Percentiles rank a stretch among this genome's conserved stretches.
phyloP scores from a whole-genome alignment of 2,329 filamentous ascomycete genomes.

The Talaromyces sp. region DNA sequence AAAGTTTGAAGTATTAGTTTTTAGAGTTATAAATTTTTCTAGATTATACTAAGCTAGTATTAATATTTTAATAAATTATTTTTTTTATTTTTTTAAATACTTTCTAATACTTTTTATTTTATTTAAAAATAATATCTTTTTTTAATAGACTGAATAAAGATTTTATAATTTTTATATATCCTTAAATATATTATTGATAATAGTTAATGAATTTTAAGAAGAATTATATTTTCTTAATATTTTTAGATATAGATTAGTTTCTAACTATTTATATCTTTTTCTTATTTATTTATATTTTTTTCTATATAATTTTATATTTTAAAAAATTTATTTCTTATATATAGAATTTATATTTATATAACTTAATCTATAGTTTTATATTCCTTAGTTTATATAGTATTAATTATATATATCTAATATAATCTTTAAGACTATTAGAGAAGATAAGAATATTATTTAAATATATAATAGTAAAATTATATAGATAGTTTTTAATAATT shows the following conservation, averaged over 20 bases:
- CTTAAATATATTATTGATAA: background rate
- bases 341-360: background rate
- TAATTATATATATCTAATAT: too few relatives aligned
- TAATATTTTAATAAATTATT: background rate
- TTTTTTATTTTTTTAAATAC: too few relatives aligned
- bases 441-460: too few relatives aligned
- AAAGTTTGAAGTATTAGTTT: conserved; percentile 1
- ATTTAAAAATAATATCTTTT: background rate
- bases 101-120: background rate
- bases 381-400: background rate
- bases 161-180: background rate
- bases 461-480: conserved; percentile 7
- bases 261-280: background rate
- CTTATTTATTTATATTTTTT: background rate
- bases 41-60: background rate
- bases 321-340: conserved; percentile 3
- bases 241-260: background rate
- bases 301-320: background rate
- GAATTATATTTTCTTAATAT: background rate
- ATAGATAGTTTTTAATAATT: conserved; percentile 8
- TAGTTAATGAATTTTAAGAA: background rate
- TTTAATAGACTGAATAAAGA: background rate
- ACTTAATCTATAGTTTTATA: background rate
- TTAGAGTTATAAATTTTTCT: background rate
- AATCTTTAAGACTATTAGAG: too few relatives aligned